Conservation (phyloP, 352 stramenopile species). For the Phytophthora idaei region DNA sequence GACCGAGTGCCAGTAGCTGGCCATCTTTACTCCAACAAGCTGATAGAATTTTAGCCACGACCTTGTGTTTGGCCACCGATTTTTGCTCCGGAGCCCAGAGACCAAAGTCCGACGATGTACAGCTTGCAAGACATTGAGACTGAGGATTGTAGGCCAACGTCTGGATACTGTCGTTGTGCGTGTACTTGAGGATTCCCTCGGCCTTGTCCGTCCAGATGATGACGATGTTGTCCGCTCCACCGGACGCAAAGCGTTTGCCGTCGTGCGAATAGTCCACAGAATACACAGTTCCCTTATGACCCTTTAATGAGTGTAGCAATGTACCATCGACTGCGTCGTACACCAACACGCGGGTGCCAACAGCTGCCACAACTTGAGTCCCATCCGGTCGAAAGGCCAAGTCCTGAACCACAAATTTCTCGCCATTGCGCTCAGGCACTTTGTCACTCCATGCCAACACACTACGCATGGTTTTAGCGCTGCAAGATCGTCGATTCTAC, state of each 20-base stretch:
- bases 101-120: slow-evolving; percentile 94
- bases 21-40: slow-evolving; percentile 93
- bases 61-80: slow-evolving; percentile 94
- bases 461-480: slow-evolving; percentile 57
- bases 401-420: slow-evolving; percentile 89
- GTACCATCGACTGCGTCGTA: slow-evolving; percentile 92
- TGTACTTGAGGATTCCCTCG: slow-evolving; percentile 96
- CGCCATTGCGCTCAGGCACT: slow-evolving; percentile 86
- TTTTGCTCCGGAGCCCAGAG: slow-evolving; percentile 95
- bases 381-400: slow-evolving; percentile 92
- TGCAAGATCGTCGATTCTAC: background rate
- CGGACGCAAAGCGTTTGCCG: slow-evolving; percentile 92
- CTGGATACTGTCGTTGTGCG: slow-evolving; percentile 94
- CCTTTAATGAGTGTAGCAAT: slow-evolving; percentile 92
- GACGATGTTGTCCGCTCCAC: slow-evolving; percentile 94
- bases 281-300: slow-evolving; percentile 92
- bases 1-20: slow-evolving; percentile 89
- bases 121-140: slow-evolving; percentile 92
- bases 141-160: slow-evolving; percentile 93
- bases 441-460: slow-evolving; percentile 87
- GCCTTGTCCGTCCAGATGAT: slow-evolving; percentile 97
- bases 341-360: slow-evolving; percentile 92
- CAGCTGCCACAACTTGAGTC: slow-evolving; percentile 87
- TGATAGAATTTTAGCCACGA: slow-evolving; percentile 93
- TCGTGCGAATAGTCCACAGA: slow-evolving; percentile 91